Evolutionary conservation across 2,329 filamentous ascomycete species (phyloP), one percentile per base, ranked within the genome.

Genomic region (Alternaria sp.): DNA sequence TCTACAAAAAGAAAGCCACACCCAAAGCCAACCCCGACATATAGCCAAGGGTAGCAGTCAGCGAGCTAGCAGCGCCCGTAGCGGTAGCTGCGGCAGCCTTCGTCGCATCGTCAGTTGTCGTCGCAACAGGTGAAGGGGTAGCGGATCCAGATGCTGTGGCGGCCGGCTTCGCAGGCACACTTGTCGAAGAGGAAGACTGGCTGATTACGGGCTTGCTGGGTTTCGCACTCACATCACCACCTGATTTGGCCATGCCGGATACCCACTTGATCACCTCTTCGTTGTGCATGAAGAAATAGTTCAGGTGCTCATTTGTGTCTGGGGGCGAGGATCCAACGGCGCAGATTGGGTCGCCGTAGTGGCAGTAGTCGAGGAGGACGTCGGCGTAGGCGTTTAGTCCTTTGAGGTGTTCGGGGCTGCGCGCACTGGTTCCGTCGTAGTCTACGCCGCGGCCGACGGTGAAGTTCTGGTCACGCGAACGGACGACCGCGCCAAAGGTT

Each of bases 341-440:
- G 81, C 89, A 90, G 75, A 88, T 90, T 0, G 88, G 88, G 65
- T 90, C 88, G 6, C 85, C 72, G 15, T 83, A 79, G 69, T 91
- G 88, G 74, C 89, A 90, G 81, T 90, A 90, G 8, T 87, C 87
- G 77, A 88, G 81, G 57, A 90, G 85, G 2, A 85, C 82, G 32
- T 60, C 47, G 12, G 67, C 54, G 55, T 70, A 76, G 19, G 62
- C 55, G 17, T 66, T 64, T 2, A 74, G 66, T 10, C 51, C 66
- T 9, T 58, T 8, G 21, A 72, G 66, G 25, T 73, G 70, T n/a
- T 62, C 54, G 1, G 64, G 50, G 5, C 68, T 67, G 46, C 73
- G 73, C 1, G 70, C 66, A n/a, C 67, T 8, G 11, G 63, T 62
- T 46, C 73, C 72, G 25, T 75, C 67, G 57, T 58, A 74, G 46